Percentiles rank a stretch among this genome's conserved stretches.
These are phyloP conservation scores for Saccharomyces paradoxus DNA, from an alignment of 805 yeast genomes.

Conservation along the genomic window DNA sequence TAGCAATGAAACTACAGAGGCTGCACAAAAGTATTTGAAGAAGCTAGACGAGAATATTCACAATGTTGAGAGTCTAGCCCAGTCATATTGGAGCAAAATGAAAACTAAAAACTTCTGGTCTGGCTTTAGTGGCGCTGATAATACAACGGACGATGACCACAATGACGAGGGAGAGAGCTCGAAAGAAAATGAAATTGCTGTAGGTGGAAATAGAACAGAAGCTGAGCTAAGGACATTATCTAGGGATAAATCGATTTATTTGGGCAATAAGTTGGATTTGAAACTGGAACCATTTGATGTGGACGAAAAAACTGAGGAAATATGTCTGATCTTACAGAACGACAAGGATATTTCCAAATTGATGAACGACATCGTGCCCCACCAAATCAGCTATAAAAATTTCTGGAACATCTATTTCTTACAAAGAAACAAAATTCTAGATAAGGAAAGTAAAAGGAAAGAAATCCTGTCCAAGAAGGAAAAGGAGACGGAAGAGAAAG, in stretches of 20 bases:
- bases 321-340: conserved; percentile 39
- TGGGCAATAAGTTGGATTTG: conserved; percentile 12
- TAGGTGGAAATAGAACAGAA: conserved; percentile 49
- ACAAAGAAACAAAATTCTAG: conserved; percentile 43
- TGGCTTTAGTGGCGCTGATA: conserved; percentile 2
- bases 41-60: conserved; percentile 69
- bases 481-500: conserved; percentile 25
- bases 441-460: conserved; percentile 60
- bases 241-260: conserved; percentile 40
- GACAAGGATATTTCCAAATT: conserved; percentile 46
- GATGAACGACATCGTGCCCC: conserved; percentile 62
- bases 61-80: conserved; percentile 61
- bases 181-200: conserved; percentile 29
- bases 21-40: conserved; percentile 59
- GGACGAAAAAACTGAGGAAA: conserved; percentile 43
- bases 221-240: conserved; percentile 53
- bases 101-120: conserved; percentile 25
- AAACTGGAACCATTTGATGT: conserved; percentile 28
- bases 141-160: conserved; percentile 10
- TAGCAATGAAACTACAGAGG: conserved; percentile 19
- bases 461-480: conserved; percentile 41
- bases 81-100: conserved; percentile 31
- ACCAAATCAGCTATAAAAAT: conserved; percentile 42
- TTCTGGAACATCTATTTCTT: conserved; percentile 74
- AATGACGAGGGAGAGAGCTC: conserved; percentile 26